Conservation (phyloP, 2,329 filamentous ascomycete species). For the Pyricularia pennisetigena region DNA sequence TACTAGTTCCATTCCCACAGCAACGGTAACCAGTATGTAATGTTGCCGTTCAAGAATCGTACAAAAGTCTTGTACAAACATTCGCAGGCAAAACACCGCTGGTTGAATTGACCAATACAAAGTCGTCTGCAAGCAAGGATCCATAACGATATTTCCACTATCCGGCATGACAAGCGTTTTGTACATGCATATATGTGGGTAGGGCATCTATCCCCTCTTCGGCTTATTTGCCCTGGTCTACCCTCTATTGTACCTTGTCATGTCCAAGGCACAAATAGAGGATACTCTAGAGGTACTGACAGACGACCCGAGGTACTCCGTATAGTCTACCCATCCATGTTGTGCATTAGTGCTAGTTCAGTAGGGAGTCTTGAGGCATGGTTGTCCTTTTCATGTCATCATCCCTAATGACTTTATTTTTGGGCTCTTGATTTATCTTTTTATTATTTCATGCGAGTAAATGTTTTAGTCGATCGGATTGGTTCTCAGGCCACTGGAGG, state of each 20-base stretch:
- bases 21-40: neutral
- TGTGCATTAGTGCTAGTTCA: conserved; percentile 28
- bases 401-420: neutral
- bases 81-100: neutral
- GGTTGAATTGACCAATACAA: neutral
- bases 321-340: conserved; percentile 21
- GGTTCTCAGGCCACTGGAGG: neutral
- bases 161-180: conserved; percentile 3
- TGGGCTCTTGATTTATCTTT: neutral
- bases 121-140: neutral
- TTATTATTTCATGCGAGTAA: neutral
- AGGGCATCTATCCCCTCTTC: conserved; percentile 2
- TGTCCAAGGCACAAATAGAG: neutral
- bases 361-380: conserved; percentile 16
- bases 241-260: neutral
- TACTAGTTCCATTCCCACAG: neutral
- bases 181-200: conserved; percentile 5
- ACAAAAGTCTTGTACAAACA: neutral
- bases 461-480: conserved; percentile 9
- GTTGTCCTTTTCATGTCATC: neutral
- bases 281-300: conserved; percentile 19
- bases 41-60: neutral
- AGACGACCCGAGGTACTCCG: conserved; percentile 14
- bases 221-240: neutral
- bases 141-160: conserved; percentile 1